Evolutionary conservation across 2,329 filamentous ascomycete species (phyloP).

Genomic region (Colletotrichum kahawae): DNA sequence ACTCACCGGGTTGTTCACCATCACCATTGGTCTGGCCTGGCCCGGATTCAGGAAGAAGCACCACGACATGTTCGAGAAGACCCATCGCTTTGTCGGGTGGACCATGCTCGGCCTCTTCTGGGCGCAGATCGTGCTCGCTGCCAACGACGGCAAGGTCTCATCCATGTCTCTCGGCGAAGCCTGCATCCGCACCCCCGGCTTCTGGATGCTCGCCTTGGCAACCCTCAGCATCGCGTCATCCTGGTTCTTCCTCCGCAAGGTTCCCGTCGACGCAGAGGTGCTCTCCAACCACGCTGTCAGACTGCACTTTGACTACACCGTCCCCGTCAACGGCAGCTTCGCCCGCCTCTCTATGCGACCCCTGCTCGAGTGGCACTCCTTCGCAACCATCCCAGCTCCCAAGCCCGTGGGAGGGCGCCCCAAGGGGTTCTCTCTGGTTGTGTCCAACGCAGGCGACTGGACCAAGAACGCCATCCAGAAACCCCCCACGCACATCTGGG

Average conservation of each 20-base stretch:
- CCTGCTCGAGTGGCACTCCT: conserved; percentile 75
- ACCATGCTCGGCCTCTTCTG: conserved; percentile 68
- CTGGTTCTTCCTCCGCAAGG: conserved; percentile 74
- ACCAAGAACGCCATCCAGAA: conserved; percentile 66
- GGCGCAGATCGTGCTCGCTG: conserved; percentile 59
- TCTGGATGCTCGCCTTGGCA: conserved; percentile 72
- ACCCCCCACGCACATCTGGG: conserved; percentile 68
- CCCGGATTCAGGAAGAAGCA: conserved; percentile 65
- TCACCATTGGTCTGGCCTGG: conserved; percentile 64
- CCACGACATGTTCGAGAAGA: conserved; percentile 45
- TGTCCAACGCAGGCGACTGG: conserved; percentile 82
- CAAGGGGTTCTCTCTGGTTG: conserved; percentile 68
- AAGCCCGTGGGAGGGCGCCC: not conserved
- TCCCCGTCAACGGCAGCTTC: conserved; percentile 48
- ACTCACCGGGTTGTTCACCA: conserved; percentile 58
- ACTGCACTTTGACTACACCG: conserved; percentile 70
- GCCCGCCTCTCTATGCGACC: conserved; percentile 66
- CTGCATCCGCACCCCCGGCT: conserved; percentile 43
- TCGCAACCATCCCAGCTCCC: conserved; percentile 73
- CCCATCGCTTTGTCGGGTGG: conserved; percentile 48
- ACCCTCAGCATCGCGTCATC: conserved; percentile 72
- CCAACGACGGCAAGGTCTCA: conserved; percentile 48
- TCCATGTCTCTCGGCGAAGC: conserved; percentile 38
- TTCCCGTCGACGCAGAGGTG: conserved; percentile 67
- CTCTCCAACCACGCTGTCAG: conserved; percentile 76